phyloP scores from a whole-genome alignment of 1,139 yeast genomes.

The Hemisphaericaspora subhashii region DNA sequence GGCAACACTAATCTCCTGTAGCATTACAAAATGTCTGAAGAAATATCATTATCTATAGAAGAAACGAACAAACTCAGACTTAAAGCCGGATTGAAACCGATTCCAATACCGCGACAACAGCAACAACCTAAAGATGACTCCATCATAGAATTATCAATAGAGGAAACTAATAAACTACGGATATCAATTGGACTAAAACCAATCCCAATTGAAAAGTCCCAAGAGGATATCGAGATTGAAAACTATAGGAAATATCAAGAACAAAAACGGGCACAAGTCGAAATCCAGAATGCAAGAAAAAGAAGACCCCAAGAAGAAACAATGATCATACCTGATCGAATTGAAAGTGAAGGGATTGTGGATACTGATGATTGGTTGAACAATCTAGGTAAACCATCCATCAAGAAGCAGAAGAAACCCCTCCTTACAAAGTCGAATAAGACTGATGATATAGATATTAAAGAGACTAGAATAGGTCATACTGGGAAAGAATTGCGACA shows the following conservation, averaged over 20 bases:
- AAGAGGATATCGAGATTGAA: neutral
- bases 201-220: conserved; percentile 18
- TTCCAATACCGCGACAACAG: conserved; percentile 17
- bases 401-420: conserved; percentile 28
- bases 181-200: conserved; percentile 32
- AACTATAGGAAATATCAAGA: neutral
- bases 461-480: conserved; percentile 44
- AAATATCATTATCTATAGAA: conserved; percentile 33
- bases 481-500: conserved; percentile 37
- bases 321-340: no score
- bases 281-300: neutral
- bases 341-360: neutral
- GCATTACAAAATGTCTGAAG: conserved; percentile 19
- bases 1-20: no score
- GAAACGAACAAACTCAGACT: conserved; percentile 41
- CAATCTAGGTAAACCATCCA: no score
- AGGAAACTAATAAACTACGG: conserved; percentile 40
- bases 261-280: no score
- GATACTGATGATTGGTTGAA: conserved; percentile 12
- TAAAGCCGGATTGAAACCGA: conserved; percentile 31
- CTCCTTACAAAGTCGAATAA: no score
- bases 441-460: conserved; percentile 1
- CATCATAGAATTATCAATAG: conserved; percentile 33
- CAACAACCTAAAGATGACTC: neutral
- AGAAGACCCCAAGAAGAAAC: no score